A percentile compares a stretch with the other conserved stretches of the same genome.
Conservation (phyloP, 1,284 basidiomycete genomes). For the Austroboletus novae-zelandiae region DNA sequence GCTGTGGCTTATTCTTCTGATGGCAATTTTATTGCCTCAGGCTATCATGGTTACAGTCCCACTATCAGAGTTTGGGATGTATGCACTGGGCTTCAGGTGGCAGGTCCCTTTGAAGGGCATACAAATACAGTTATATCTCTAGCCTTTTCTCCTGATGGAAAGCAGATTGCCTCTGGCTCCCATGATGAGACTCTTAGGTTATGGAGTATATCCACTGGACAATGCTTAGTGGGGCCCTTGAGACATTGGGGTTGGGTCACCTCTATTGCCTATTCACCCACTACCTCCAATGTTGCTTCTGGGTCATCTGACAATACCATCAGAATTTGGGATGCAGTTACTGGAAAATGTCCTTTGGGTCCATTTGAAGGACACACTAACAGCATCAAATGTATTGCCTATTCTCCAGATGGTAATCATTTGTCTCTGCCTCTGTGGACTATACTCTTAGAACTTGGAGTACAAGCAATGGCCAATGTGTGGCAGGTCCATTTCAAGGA, state of each 20-base stretch:
- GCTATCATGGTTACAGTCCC: not conserved
- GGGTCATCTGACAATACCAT: slow-evolving; percentile 8
- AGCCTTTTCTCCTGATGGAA: slow-evolving; percentile 18
- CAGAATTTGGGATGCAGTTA: slow-evolving; percentile 12
- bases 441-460: too few relatives aligned
- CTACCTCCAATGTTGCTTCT: slow-evolving; percentile 17
- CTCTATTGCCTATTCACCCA: slow-evolving; percentile 15
- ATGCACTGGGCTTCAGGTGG: slow-evolving; percentile 10
- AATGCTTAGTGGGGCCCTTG: not conserved
- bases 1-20: slow-evolving; percentile 17
- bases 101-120: slow-evolving; percentile 13
- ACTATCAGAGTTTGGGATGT: slow-evolving; percentile 16
- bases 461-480: too few relatives aligned
- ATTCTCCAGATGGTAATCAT: too few relatives aligned
- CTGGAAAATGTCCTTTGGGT: slow-evolving; percentile 2
- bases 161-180: slow-evolving; percentile 10
- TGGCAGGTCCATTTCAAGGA: too few relatives aligned
- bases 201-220: slow-evolving; percentile 14
- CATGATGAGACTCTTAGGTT: slow-evolving; percentile 4
- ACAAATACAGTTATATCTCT: not conserved
- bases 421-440: too few relatives aligned
- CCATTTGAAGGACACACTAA: slow-evolving; percentile 8
- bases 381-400: not conserved
- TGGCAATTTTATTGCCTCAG: slow-evolving; percentile 11
- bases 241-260: not conserved